Evolutionary conservation across 2,329 filamentous ascomycete genomes (phyloP), one percentile per base, ranked within the genome.

Genomic region (Paecilomyces formosus): DNA sequence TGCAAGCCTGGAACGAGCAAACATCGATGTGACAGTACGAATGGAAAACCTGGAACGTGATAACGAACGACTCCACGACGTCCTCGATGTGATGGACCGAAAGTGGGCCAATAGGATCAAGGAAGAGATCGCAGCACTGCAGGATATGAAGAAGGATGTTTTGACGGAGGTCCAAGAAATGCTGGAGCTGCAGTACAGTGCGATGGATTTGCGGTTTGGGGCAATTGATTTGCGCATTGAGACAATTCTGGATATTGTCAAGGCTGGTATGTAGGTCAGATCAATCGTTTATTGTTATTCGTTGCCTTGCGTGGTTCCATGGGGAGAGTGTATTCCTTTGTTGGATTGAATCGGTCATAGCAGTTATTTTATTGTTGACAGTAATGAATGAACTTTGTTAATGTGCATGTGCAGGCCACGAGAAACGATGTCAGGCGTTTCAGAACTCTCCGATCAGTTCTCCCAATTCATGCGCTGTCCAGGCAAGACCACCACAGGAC

Each of bases 141-240:
- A 55, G 53, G 54, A 57, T 11, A 49, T 56, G 26, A 54, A 53
- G 21, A 58, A 57, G 39, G 58, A 60, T 24, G 50, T 59, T 18
- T n/a, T 26, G 22, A 22, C 49, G 11, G 39, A 55, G 9, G 21
- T 28, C 8, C 28, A 35, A 21, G 51, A 33, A 8, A 12, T 31
- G n/a, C 31, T 18, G 24, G 54, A 33, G 49, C 2, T 28, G 51
- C 35, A 4, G 22, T 15, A 33, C 51, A 30, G 26, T 45, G 57
- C 22, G 26, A 58, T 12, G 18, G 31, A 57, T 55, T n/a, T 50
- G 45, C n/a, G 21, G 45, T n/a, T 22, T n/a, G 45, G 15, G 21
- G 50, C 50, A 52, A 5, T n/a, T 13, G 22, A 28, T 52, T 52
- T 21, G 22, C 21, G 26, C 13, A 28, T 24, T 21, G 26, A n/a